Evolutionary conservation across 2,329 filamentous ascomycete species (phyloP).

Genomic region (Alternaria tenuissima): DNA sequence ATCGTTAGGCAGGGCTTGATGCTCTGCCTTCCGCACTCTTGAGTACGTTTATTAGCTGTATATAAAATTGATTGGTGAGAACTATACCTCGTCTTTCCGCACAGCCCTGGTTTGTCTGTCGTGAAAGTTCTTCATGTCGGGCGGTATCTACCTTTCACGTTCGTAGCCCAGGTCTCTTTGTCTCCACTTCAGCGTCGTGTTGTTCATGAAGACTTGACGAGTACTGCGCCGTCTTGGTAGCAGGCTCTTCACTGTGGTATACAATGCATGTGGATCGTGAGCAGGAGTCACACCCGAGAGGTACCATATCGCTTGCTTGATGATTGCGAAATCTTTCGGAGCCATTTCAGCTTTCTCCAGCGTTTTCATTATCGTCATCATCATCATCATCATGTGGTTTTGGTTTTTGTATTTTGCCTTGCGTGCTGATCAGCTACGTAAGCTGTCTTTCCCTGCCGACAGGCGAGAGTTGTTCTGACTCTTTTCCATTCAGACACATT

Average conservation of each 20-base stretch:
- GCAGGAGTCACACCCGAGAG: no score
- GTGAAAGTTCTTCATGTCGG: background rate
- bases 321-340: background rate
- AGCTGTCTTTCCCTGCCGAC: background rate
- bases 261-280: no score
- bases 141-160: background rate
- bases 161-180: background rate
- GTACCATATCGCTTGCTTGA: background rate
- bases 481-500: conserved; percentile 31
- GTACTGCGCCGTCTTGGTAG: no score
- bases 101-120: background rate
- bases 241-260: no score
- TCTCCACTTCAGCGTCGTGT: no score
- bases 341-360: background rate
- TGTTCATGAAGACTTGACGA: no score
- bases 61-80: conserved; percentile 1
- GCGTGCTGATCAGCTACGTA: background rate
- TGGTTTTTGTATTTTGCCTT: background rate
- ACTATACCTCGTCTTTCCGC: background rate
- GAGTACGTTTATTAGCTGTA: background rate
- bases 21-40: background rate
- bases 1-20: conserved; percentile 2
- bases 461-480: background rate
- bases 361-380: background rate
- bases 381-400: background rate